Conservation (phyloP, 345 rosid genomes). For the Citrus mangshanensis region DNA sequence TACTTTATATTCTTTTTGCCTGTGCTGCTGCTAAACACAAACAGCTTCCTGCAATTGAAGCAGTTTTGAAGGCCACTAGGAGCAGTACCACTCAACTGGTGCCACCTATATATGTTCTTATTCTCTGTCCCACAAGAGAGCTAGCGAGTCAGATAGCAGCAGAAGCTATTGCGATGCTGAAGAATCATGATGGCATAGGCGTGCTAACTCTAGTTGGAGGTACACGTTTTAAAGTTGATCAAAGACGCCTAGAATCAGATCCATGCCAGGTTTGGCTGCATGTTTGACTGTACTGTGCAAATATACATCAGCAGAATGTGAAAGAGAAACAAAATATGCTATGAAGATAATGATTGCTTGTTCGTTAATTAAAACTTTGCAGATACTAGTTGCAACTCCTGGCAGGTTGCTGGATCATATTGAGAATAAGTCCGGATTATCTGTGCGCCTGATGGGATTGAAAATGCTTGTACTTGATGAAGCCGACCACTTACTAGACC, state of each 20-base stretch:
- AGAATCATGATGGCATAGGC: slow-evolving; percentile 77
- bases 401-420: slow-evolving; percentile 93
- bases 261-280: slow-evolving; percentile 77
- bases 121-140: slow-evolving; percentile 93
- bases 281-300: neutral
- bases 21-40: slow-evolving; percentile 48
- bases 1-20: slow-evolving; percentile 25
- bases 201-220: slow-evolving; percentile 91
- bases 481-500: slow-evolving; percentile 89
- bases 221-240: slow-evolving; percentile 89
- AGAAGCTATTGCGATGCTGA: slow-evolving; percentile 81
- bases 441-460: slow-evolving; percentile 78
- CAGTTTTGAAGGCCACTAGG: slow-evolving; percentile 72
- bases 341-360: slow-evolving; percentile 5
- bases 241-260: slow-evolving; percentile 70
- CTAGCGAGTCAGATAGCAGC: slow-evolving; percentile 97
- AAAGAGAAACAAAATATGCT: neutral
- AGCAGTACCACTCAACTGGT: slow-evolving; percentile 35
- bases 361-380: slow-evolving; percentile 9
- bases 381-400: slow-evolving; percentile 96
- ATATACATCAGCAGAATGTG: neutral
- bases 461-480: slow-evolving; percentile 93
- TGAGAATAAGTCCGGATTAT: slow-evolving; percentile 79
- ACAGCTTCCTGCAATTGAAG: slow-evolving; percentile 99
- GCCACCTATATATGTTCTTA: slow-evolving; percentile 55